Percentiles rank a stretch among this genome's conserved stretches.
Conservation (phyloP, 257 asterid species). For the Misopates orontium region DNA sequence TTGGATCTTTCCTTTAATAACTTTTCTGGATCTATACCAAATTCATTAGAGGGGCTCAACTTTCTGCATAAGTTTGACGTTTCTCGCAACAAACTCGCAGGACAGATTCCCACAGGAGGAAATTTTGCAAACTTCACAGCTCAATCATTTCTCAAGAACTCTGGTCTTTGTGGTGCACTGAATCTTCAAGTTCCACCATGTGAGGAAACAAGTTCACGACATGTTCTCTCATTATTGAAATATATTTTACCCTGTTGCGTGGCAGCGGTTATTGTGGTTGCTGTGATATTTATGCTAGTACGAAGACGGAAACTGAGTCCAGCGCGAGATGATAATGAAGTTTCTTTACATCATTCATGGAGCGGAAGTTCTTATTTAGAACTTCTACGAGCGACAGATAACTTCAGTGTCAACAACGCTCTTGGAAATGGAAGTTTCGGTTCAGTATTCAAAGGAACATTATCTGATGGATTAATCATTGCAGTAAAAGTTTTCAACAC, state of each 20-base stretch:
- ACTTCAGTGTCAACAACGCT: conserved; percentile 36
- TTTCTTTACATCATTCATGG: background rate
- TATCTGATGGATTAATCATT: no score
- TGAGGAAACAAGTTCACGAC: conserved; percentile 14
- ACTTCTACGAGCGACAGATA: conserved; percentile 39
- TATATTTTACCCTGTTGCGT: conserved; percentile 17
- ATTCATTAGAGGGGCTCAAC: conserved; percentile 25
- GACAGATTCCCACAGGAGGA: conserved; percentile 42
- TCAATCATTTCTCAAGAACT: conserved; percentile 34
- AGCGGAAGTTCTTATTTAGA: conserved; percentile 41
- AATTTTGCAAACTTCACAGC: conserved; percentile 41
- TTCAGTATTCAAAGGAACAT: no score
- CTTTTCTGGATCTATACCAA: no score
- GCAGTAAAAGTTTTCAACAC: conserved; percentile 31
- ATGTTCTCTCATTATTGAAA: background rate
- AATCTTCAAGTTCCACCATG: conserved; percentile 41
- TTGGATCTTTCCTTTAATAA: no score
- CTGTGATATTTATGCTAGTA: conserved; percentile 13
- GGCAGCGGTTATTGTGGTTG: conserved; percentile 17
- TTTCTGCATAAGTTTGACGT: conserved; percentile 43
- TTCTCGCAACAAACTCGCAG: conserved; percentile 39
- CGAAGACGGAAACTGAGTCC: conserved; percentile 1
- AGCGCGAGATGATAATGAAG: background rate
- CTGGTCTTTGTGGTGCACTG: conserved; percentile 22
- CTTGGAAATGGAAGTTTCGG: conserved; percentile 24